These are phyloP conservation scores for Rubia peregrina DNA, from an alignment of 305 asterid genomes.

Conservation along the genomic window DNA sequence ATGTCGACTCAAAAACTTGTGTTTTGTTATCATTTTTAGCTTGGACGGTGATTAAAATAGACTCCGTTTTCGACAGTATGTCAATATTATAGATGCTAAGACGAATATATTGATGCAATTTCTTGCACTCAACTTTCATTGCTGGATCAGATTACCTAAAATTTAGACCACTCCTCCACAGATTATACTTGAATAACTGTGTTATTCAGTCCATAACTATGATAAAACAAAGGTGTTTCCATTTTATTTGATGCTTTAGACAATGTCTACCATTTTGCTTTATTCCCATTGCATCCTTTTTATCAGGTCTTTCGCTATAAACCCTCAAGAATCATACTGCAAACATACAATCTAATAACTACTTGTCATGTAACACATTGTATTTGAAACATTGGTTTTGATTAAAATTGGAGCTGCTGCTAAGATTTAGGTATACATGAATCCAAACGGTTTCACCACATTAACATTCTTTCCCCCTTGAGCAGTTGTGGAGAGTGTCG, in stretches of 20 bases:
- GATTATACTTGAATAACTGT: background rate
- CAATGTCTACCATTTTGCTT: background rate
- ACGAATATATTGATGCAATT: background rate
- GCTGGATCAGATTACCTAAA: background rate
- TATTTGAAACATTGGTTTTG: background rate
- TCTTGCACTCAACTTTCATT: background rate
- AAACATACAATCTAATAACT: background rate
- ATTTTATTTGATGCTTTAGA: background rate
- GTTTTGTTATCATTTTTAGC: background rate
- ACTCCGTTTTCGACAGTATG: background rate
- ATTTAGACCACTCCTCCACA: background rate
- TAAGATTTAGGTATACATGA: background rate
- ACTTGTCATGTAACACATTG: background rate
- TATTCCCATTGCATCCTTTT: background rate
- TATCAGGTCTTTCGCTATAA: background rate
- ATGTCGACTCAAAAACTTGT: background rate
- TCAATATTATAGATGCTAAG: background rate
- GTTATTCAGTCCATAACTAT: slow-evolving; percentile 1
- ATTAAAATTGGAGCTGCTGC: background rate
- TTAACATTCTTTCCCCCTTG: slow-evolving; percentile 18
- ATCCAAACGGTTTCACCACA: background rate
- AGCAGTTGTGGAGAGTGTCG: slow-evolving; percentile 74
- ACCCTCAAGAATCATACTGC: slow-evolving; percentile 1
- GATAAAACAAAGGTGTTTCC: slow-evolving; percentile 1
- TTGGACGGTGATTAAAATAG: background rate